Percentiles rank a stretch among this genome's conserved stretches.
These are phyloP conservation scores for Colletotrichum lindemuthianum DNA, from an alignment of 2,329 filamentous ascomycete species.

Conservation along the genomic window DNA sequence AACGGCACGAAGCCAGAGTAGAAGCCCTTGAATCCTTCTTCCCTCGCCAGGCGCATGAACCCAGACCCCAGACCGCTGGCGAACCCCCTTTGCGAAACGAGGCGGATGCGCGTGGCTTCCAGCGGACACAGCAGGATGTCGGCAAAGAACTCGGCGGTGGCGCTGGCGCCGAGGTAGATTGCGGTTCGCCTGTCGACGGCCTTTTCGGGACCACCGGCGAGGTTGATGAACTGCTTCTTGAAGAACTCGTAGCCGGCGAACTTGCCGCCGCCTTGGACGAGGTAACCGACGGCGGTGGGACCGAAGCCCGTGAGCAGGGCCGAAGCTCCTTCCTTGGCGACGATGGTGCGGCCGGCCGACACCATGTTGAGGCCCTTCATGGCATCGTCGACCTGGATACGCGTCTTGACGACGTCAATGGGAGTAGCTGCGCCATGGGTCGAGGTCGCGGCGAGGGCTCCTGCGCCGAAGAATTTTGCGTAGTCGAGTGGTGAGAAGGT, in stretches of 20 bases:
- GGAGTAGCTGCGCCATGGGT: slow-evolving; percentile 65
- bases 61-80: slow-evolving; percentile 77
- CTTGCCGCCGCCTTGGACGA: slow-evolving; percentile 90
- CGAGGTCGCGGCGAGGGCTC: slow-evolving; percentile 61
- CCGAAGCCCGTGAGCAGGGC: slow-evolving; percentile 86
- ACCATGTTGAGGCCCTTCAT: slow-evolving; percentile 88
- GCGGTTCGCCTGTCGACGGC: slow-evolving; percentile 58
- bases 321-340: slow-evolving; percentile 80
- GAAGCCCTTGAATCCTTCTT: slow-evolving; percentile 83
- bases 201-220: slow-evolving; percentile 64
- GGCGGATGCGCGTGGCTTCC: slow-evolving; percentile 81
- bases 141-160: slow-evolving; percentile 76
- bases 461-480: slow-evolving; percentile 63
- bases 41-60: slow-evolving; percentile 78
- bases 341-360: slow-evolving; percentile 80
- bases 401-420: slow-evolving; percentile 83
- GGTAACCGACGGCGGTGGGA: slow-evolving; percentile 87
- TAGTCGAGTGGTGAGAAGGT: slow-evolving; percentile 56
- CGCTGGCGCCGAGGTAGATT: slow-evolving; percentile 79
- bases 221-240: slow-evolving; percentile 85
- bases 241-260: slow-evolving; percentile 95
- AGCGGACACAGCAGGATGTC: slow-evolving; percentile 90
- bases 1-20: slow-evolving; percentile 92
- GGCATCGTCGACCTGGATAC: slow-evolving; percentile 87
- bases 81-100: slow-evolving; percentile 84